Base-by-base conservation (phyloP, 768 basidiomycete genomes). In the Termitomyces sp. region DNA sequence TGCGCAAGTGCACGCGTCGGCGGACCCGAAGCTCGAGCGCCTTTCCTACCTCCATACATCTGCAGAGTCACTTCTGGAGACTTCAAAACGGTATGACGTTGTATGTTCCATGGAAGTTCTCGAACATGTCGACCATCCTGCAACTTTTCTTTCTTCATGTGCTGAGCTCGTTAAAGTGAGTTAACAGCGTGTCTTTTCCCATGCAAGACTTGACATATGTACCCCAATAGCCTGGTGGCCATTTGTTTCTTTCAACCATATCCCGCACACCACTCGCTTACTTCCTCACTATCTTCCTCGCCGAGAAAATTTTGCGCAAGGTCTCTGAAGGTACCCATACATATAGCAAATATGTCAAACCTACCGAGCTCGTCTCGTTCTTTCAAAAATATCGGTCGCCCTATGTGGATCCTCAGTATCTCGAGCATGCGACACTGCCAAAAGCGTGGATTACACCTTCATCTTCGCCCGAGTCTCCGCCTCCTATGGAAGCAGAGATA, bases 31-130 rank as follows among this genome's bases (percentile, higher is more conserved):
- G 41, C 77, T 96, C 20, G 66, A 75, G 9, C 63, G 69, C 3
- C 64, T 40, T 69, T 61, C 76, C 0, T 98, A 98, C 74, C 74
- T 83, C 8, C 85, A 91, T 66, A 79, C 83, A 0, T 78, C 89
- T 0, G 93, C 89, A 0, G 95, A 98, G 68, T 79, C 79, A 0
- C 80, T 99, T 4, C 73, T 91, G 32, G 68, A 79, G 12, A 84
- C 86, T 5, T 70, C 81, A 14, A 80, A 79, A 64, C 83, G 83
- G 54, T 98, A 88, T 69, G 96, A 98, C 70, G 82, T 95, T 20
- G 95, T 99, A 14, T 97, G 94, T 69, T 91, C 95, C 10, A 93
- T 98, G 93, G 97, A 99, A 72, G 96, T 99, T 8, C 70, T 99
- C 33, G 97, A 99, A 74, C 97, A 99, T 68, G 97, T 99, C 53